Evolutionary conservation across 495 filamentous ascomycete species (phyloP), one percentile per base, ranked within the genome.

Genomic region (Podospora bellae-mahoneyi): DNA sequence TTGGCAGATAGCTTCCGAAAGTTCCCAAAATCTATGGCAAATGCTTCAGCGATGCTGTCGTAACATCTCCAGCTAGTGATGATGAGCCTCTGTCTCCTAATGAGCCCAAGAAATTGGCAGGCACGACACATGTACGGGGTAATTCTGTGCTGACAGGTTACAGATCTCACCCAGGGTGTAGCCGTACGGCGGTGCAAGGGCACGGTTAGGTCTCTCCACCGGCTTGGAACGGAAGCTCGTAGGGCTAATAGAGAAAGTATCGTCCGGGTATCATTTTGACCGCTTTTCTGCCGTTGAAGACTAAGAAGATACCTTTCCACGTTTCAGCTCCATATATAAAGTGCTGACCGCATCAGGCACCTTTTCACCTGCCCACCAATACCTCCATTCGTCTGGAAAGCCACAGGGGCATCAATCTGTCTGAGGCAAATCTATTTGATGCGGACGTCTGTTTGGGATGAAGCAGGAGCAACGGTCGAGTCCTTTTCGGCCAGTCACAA

Each of bases 281-380:
- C 9, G 9, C 1, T 48, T 5, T 13, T 1, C 39, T 48, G 39
- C 39, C 13, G 39, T 13, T 48, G 13, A 39, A 27, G 48, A 13
- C n/a, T 16, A 2, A 13, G 16, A 5, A 5, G 44, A 26, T 48
- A 18, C 32, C 32, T 20, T 60, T 59, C 44, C 69, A 62, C 48
- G 59, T 67, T 64, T 65, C 62, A 39, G 67, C 34, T 60, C 32
- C 5, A 2, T 60, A 59, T 67, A 69, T 75, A 72, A 71, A 62
- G 73, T 75, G 73, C 73, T 75, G 68, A 75, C 71, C 3, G 28
- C 53, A 62, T 57, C n/a, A 60, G 44, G 57, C 69, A 2, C 19
- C 19, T 58, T 58, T 19, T 58, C 55, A 58, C 55, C 69, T 28
- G 60, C 57, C 39, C 15, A 48, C 53, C 58, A 60, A 44, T 28